Conservation (phyloP, 768 basidiomycete species). For the Podaxis sp. region DNA sequence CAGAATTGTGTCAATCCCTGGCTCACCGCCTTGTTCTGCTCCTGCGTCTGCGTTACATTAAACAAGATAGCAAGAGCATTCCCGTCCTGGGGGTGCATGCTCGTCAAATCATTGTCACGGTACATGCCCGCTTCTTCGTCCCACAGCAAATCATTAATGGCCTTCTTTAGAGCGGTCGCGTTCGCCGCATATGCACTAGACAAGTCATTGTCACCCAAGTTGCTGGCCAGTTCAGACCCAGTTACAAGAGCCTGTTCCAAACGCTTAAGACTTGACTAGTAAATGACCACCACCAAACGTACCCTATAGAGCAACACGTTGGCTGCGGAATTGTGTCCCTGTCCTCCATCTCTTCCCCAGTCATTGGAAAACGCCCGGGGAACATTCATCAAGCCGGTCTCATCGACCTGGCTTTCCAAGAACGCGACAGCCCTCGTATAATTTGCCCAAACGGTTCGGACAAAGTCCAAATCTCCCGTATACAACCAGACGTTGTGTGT, state of each 20-base stretch:
- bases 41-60: slow-evolving; percentile 38
- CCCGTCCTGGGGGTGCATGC: slow-evolving; percentile 48
- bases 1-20: slow-evolving; percentile 44
- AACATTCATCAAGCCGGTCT: slow-evolving; percentile 39
- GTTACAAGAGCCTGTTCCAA: slow-evolving; percentile 31
- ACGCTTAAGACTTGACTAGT: background rate
- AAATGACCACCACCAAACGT: background rate
- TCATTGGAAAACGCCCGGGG: slow-evolving; percentile 42
- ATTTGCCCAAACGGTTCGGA: slow-evolving; percentile 43
- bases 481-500: slow-evolving; percentile 43
- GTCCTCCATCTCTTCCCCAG: slow-evolving; percentile 47
- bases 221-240: slow-evolving; percentile 34
- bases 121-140: slow-evolving; percentile 42
- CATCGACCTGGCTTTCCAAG: slow-evolving; percentile 42
- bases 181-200: slow-evolving; percentile 29
- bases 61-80: slow-evolving; percentile 49
- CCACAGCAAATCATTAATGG: slow-evolving; percentile 46
- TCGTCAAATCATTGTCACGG: slow-evolving; percentile 42
- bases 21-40: slow-evolving; percentile 43
- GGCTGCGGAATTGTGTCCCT: slow-evolving; percentile 47
- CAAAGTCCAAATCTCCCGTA: slow-evolving; percentile 46
- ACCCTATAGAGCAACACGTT: slow-evolving; percentile 47
- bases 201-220: slow-evolving; percentile 25
- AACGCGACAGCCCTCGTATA: slow-evolving; percentile 38
- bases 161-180: slow-evolving; percentile 37